Percentiles rank a stretch among this genome's conserved stretches.
phyloP scores from a whole-genome alignment of 2,329 filamentous ascomycete species.

The Pseudogymnoascus sp. region DNA sequence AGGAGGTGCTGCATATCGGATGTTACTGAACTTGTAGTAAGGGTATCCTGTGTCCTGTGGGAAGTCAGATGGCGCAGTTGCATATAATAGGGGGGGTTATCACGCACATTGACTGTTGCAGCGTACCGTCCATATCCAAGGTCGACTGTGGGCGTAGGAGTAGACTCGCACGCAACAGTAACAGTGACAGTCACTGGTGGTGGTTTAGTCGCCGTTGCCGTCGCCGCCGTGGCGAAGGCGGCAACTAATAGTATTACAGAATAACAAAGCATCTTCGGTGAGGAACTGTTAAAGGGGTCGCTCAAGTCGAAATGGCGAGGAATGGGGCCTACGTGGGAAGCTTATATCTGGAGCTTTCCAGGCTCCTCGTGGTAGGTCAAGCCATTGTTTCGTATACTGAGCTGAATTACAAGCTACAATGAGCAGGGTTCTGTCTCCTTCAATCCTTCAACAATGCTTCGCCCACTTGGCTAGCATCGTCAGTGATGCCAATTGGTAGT shows the following conservation, averaged over 20 bases:
- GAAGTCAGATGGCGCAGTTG: background rate
- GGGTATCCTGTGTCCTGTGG: background rate
- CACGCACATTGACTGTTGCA: background rate
- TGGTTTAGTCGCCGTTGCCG: background rate
- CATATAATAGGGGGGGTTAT: background rate
- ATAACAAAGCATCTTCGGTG: background rate
- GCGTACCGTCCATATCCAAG: background rate
- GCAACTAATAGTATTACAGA: background rate
- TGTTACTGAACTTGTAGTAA: constrained; percentile 37
- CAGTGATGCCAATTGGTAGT: background rate
- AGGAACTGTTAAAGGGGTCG: background rate
- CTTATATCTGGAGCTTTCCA: background rate
- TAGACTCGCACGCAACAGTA: background rate
- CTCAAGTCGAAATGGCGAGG: background rate
- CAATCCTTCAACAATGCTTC: background rate
- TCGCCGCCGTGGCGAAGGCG: background rate
- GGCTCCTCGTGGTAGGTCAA: background rate
- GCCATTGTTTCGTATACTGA: background rate
- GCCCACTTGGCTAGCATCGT: background rate
- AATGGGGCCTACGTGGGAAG: background rate
- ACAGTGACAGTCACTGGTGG: background rate
- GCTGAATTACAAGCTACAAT: background rate
- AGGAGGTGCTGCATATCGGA: constrained; percentile 39
- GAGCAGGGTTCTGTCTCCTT: background rate
- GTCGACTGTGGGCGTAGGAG: background rate